Evolutionary conservation across 169 alveolate species (phyloP), one percentile per base, ranked within the genome.

Genomic region (Plasmodium cynomolgi): DNA sequence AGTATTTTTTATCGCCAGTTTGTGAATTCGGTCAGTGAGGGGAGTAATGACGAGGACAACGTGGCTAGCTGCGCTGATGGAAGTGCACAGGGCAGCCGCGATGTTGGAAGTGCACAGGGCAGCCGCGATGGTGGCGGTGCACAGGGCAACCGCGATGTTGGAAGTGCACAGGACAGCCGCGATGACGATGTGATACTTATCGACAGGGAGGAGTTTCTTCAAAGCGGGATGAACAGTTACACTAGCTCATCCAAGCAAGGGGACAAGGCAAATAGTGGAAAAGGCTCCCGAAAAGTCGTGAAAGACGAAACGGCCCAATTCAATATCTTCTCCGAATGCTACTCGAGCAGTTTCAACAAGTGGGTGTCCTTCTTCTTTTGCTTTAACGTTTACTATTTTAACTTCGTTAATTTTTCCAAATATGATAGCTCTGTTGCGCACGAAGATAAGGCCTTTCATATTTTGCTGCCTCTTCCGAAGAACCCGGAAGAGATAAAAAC

Each of bases 361-460:
- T 88, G 94, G 94, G 56, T 88, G n/a, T 88, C 94, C 26, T 88
- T 88, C 50, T 88, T 88, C 37, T 88, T 88, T 39, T 81, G 91
- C 82, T 88, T 23, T 50, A 88, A 88, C 54, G 75, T 88, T 8
- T 88, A 88, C 34, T 88, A 88, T 80, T 88, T 88, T 80, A 88
- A 80, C 31, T 80, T 80, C 23, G 81, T 39, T 26, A 80, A 80
- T 58, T 88, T 88, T 68, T 88, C 94, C 26, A 88, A 88, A 80
- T 62, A 88, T 62, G 82, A 68, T 29, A 88, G 50, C 54, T 80
- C 75, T 9, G 31, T 33, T 20, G 17, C 71, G n/a, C 26, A 88
- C 34, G 94, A 88, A 68, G 83, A 72, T 62, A 88, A 88, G 33
- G 47, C 82, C 17, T 88, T 80, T 50, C 94, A 88, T 17, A 74